Evolutionary conservation across 352 stramenopile species (phyloP).

Genomic region (Phytophthora sp.): DNA sequence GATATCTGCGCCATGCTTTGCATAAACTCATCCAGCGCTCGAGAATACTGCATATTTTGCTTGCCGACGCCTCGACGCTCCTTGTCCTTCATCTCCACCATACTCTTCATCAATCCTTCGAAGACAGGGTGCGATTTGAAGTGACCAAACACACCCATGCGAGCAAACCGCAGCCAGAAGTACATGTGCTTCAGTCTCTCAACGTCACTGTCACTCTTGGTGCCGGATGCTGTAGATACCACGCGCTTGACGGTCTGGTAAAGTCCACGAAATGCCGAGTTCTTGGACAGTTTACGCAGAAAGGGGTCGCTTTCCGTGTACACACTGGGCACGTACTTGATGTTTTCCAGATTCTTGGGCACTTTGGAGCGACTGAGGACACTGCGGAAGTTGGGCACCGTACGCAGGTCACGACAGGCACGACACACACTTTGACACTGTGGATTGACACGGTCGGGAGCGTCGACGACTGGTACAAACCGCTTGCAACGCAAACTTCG

Average conservation of each 20-base stretch:
- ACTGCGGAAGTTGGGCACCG: constrained; percentile 78
- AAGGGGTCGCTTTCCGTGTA: constrained; percentile 85
- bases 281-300: constrained; percentile 81
- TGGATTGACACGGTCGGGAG: constrained; percentile 19
- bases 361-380: constrained; percentile 74
- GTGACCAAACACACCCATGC: constrained; percentile 74
- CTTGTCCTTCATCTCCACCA: constrained; percentile 87
- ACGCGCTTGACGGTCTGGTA: constrained; percentile 66
- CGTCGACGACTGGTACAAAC: constrained; percentile 39
- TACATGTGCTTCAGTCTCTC: constrained; percentile 47
- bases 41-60: constrained; percentile 87
- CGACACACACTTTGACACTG: constrained; percentile 58
- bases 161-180: constrained; percentile 79
- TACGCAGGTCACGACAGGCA: constrained; percentile 70
- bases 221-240: constrained; percentile 6
- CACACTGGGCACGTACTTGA: constrained; percentile 77
- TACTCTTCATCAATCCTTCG: constrained; percentile 78
- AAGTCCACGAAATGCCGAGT: constrained; percentile 67
- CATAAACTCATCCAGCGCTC: constrained; percentile 79
- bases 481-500: constrained; percentile 75
- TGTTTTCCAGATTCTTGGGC: constrained; percentile 77
- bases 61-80: constrained; percentile 80
- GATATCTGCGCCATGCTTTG: constrained; percentile 62
- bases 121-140: constrained; percentile 79
- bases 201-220: constrained; percentile 15